A percentile compares a stretch with the other conserved stretches of the same genome.
Conservation (phyloP, 306 rosid species). For the Sindora glabra region DNA sequence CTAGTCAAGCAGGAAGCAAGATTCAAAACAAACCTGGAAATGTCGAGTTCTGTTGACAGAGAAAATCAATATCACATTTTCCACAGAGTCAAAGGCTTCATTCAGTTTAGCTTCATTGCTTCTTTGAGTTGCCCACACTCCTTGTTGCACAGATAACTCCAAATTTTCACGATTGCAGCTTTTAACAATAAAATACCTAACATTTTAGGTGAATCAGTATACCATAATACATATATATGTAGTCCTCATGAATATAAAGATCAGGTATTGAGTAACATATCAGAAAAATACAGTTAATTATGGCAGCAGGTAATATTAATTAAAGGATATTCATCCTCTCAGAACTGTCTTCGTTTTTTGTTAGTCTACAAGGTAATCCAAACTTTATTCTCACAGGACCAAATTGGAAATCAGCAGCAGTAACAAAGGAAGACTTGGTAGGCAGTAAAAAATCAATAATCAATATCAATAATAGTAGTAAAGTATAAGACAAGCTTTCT, state of each 20-base stretch:
- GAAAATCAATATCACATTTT: slow-evolving; percentile 89
- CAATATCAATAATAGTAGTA: background rate
- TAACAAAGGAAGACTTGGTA: slow-evolving; percentile 5
- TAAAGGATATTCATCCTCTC: no score
- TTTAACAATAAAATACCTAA: slow-evolving; percentile 99
- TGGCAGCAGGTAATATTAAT: no score
- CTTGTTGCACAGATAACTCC: slow-evolving; percentile 99
- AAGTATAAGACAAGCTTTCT: background rate
- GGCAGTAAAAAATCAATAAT: background rate
- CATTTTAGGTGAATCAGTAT: slow-evolving; percentile 30
- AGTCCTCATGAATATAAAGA: no score
- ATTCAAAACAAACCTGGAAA: slow-evolving; percentile 69
- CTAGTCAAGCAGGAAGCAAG: slow-evolving; percentile 4
- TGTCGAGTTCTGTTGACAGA: slow-evolving; percentile 98
- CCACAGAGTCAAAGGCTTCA: slow-evolving; percentile 96
- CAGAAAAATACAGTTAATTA: background rate
- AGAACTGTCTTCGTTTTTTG: no score
- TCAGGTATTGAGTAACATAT: no score
- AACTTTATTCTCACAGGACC: background rate
- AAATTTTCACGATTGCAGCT: slow-evolving; percentile 99
- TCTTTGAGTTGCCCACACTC: slow-evolving; percentile 99
- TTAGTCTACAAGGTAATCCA: no score
- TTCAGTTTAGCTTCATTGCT: slow-evolving; percentile 97
- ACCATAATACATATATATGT: background rate
- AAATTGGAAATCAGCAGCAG: background rate